Percentiles rank a stretch among this genome's conserved stretches.
Conservation (phyloP, 768 basidiomycete genomes). For the Rhizopogon vulgaris region DNA sequence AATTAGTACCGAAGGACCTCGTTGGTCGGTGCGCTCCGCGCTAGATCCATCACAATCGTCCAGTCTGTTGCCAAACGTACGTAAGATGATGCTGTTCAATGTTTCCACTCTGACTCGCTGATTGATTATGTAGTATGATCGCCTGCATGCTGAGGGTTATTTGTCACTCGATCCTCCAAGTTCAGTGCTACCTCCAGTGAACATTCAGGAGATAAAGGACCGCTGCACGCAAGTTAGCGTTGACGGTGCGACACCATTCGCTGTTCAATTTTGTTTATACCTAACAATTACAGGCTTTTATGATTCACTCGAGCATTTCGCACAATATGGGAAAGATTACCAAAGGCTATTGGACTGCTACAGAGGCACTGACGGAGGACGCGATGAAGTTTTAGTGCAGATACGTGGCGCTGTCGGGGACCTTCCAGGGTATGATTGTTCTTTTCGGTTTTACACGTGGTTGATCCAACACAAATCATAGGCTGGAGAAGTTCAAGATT, state of each 20-base stretch:
- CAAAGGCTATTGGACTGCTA: constrained; percentile 15
- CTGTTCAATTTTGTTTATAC: not conserved
- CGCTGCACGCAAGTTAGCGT: not conserved
- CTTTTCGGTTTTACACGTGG: not conserved
- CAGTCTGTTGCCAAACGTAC: not conserved
- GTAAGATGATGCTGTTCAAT: not conserved
- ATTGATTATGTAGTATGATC: not conserved
- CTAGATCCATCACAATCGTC: not conserved
- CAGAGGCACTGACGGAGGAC: not conserved
- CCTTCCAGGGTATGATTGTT: not conserved
- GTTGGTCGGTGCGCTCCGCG: not conserved
- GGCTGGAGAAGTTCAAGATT: not conserved
- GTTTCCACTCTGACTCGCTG: not conserved
- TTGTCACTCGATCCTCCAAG: not conserved
- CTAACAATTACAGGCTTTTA: constrained; percentile 16
- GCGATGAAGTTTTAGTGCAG: not conserved
- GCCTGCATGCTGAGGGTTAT: constrained; percentile 1
- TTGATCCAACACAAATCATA: not conserved
- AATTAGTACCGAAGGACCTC: not conserved
- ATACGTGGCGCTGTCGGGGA: not conserved
- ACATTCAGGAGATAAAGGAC: not conserved
- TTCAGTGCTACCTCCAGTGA: not conserved
- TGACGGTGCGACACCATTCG: not conserved
- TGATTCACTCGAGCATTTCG: constrained; percentile 21
- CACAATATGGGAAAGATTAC: constrained; percentile 27